Base-by-base conservation (phyloP, 805 yeast genomes). In the Tetrapisispora taiwanensis region DNA sequence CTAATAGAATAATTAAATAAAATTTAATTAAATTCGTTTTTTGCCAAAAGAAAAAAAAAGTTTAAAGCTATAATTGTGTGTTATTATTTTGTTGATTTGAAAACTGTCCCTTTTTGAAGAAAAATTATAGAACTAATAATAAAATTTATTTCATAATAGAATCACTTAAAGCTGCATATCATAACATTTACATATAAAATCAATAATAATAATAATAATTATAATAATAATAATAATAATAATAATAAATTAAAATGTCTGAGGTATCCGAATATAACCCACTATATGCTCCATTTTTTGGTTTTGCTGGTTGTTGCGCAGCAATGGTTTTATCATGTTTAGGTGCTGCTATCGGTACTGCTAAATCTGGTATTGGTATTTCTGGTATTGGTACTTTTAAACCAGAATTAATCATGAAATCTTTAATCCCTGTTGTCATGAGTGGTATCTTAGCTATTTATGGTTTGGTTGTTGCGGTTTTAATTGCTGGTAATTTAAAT, bases 301-400 rank as follows among this genome's bases (percentile, higher is more conserved):
- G 98, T 35, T 88, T 90, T 67, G 96, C 97, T 33, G 98, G 97
- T 39, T 89, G 97, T 68, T 87, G 92, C 7, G 81, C 87, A 39
- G 95, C 96, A 41, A 85, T 87, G 85, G 76, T 86, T 20, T 71
- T 90, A 47, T 81, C 94, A 46, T 86, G 95, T 60, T 81, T 90
- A n/a, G 99, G 99, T 50, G 97, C 99, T 4, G 97, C 97, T 48
- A 81, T 88, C 53, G 99, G 98, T 46, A 90, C 97, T 3, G 97
- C 97, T 49, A 92, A 92, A 67, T 84, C 95, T 37, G 99, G 99
- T 47, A 81, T 92, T 51, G 99, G 99, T 74, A 92, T 92, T 56
- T 72, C 97, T 28, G 99, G 97, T 73, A 88, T 92, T 52, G 97
- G 97, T 72, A 84, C 95, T 39, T 92, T 90, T 70, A 84, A 85